Evolutionary conservation across 768 basidiomycete species (phyloP), one percentile per base, ranked within the genome.

Genomic region (Sarcomyxa edulis): DNA sequence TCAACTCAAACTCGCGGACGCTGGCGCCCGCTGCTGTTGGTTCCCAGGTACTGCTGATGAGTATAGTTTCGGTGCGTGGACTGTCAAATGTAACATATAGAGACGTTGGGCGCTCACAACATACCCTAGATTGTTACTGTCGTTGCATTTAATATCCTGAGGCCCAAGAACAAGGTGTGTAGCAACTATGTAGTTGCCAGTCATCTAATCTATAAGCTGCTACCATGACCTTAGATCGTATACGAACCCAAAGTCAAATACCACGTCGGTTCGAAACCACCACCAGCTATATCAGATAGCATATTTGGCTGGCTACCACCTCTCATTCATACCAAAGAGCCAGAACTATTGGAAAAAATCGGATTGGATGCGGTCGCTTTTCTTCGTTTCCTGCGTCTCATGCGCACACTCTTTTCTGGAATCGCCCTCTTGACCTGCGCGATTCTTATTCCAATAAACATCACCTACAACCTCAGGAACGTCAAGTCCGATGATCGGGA

Each of bases 361-460:
- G 95, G 95, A 19, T 78, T 96, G 7, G 96, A 99, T 53, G 95
- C 94, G 1, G 89, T 93, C 33, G 76, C 85, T 16, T 99, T 85
- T 59, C 76, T 99, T 16, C 84, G 95, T 19, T 97, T 98, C 60
- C 75, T 86, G 18, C 82, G 93, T 38, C 76, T 99, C 62, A 72
- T 84, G 54, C 83, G 91, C 14, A 71, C 68, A 60, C 66, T 87
- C 35, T 92, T 91, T 65, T 60, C 72, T 18, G 60, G 64, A 22
- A 68, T 91, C 41, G 80, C 81, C 1, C 32, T 74, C 35, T 65
- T 88, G 30, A 68, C 74, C 14, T 89, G 87, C 50, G 75, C 62
- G 33, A 63, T 89, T 41, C 79, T 97, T 47, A 71, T 97, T 37
- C 94, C 94, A 20, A 72, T 97, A 64, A 90, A 98, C 55, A 67